These are phyloP conservation scores for Aspergillus versicolor DNA, from an alignment of 2,329 filamentous ascomycete species.

Conservation along the genomic window DNA sequence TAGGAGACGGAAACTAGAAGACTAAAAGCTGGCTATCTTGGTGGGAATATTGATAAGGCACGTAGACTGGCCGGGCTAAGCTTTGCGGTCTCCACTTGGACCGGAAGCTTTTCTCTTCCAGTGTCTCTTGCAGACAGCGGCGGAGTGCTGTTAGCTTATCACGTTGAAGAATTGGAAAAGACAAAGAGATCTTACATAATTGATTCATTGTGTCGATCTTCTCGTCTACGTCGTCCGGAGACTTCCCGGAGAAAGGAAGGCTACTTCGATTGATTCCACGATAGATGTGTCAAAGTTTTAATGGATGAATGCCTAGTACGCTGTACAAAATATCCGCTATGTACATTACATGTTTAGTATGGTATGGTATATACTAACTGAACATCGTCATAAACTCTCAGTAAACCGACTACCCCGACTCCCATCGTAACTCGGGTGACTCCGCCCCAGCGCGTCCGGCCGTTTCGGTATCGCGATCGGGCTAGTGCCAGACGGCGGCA, in stretches of 20 bases:
- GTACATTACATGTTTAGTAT: conserved; percentile 3
- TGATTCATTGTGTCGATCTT: not conserved
- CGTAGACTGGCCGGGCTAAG: not conserved
- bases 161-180: not conserved
- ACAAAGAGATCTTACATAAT: not conserved
- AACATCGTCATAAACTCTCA: conserved; percentile 30
- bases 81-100: conserved; percentile 1
- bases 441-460: conserved; percentile 44
- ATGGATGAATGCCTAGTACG: not conserved
- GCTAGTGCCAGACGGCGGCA: conserved; percentile 21
- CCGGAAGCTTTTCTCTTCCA: not conserved
- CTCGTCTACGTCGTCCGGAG: not conserved
- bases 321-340: not conserved
- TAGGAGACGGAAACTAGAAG: too few species aligned
- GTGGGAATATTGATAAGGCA: not conserved
- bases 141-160: not conserved
- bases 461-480: conserved; percentile 26
- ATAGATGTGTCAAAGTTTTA: too few species aligned
- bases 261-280: not conserved
- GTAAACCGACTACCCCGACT: conserved; percentile 48
- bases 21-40: too few species aligned
- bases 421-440: conserved; percentile 43
- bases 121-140: not conserved
- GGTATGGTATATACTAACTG: conserved; percentile 1
- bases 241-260: too few species aligned